Evolutionary conservation across 805 yeast species (phyloP).

Genomic region (Brettanomyces nanus): DNA sequence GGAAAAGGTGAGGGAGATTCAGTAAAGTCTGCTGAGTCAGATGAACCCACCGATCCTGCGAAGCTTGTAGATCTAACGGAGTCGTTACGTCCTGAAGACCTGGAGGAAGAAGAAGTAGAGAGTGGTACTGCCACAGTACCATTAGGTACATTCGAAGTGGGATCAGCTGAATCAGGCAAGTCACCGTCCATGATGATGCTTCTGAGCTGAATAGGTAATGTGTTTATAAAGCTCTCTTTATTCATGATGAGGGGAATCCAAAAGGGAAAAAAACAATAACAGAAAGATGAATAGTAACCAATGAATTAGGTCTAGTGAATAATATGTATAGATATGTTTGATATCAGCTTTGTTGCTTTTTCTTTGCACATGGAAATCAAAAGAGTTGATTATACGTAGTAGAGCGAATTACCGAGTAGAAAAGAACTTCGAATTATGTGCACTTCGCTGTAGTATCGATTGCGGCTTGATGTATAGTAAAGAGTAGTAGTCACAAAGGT

Average conservation of each 20-base stretch:
- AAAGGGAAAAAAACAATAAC: neutral
- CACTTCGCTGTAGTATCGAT: no score
- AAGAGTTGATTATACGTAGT: neutral
- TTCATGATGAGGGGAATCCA: slow-evolving; percentile 7
- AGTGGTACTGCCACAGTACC: neutral
- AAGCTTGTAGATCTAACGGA: neutral
- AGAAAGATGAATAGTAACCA: neutral
- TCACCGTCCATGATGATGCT: slow-evolving; percentile 6
- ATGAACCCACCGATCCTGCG: slow-evolving; percentile 3
- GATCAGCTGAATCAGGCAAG: neutral
- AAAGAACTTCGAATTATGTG: slow-evolving; percentile 1
- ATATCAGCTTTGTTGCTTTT: no score
- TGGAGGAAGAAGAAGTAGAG: neutral
- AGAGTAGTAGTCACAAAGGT: no score
- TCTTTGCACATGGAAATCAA: neutral
- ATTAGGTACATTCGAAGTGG: neutral
- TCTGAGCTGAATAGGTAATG: slow-evolving; percentile 12
- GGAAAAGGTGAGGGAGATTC: neutral
- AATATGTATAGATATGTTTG: neutral
- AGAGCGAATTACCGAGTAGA: slow-evolving; percentile 2
- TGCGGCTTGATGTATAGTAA: neutral
- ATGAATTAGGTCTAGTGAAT: neutral
- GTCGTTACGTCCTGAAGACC: neutral
- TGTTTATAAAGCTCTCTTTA: slow-evolving; percentile 14
- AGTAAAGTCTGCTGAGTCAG: neutral